Conservation (phyloP, 2,329 filamentous ascomycete genomes). For the Trichophaea hybrida region DNA sequence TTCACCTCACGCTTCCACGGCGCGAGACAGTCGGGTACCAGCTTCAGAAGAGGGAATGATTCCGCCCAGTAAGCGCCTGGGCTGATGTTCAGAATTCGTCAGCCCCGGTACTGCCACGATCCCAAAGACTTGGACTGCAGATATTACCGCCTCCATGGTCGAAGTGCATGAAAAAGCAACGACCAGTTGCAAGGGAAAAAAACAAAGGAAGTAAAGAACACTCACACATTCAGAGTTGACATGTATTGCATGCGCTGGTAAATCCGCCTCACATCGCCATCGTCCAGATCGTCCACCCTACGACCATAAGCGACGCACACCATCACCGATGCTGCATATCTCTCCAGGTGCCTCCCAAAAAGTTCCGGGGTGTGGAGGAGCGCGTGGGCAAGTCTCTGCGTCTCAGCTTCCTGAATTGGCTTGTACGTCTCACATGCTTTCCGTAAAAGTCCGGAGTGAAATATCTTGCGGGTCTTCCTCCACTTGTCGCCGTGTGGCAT, state of each 20-base stretch:
- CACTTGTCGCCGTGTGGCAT: conserved; percentile 35
- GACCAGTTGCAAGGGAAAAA: neutral
- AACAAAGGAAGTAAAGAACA: neutral
- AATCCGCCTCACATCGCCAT: conserved; percentile 4
- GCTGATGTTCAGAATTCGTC: conserved; percentile 12
- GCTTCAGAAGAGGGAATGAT: conserved; percentile 28
- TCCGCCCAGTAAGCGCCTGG: conserved; percentile 32
- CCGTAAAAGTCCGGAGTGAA: conserved; percentile 36
- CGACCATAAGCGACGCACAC: conserved; percentile 35
- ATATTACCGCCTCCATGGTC: neutral
- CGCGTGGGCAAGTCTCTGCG: conserved; percentile 33
- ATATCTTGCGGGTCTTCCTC: conserved; percentile 34
- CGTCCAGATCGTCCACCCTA: conserved; percentile 5
- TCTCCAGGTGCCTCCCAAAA: conserved; percentile 30
- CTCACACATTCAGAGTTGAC: conserved; percentile 34
- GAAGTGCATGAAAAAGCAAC: neutral
- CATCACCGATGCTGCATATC: conserved; percentile 34
- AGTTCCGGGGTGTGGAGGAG: conserved; percentile 28
- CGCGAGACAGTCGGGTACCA: conserved; percentile 29
- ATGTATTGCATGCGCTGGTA: conserved; percentile 34
- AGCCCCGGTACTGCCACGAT: neutral
- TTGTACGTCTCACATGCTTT: conserved; percentile 32
- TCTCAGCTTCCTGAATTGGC: conserved; percentile 34
- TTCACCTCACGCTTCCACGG: conserved; percentile 22
- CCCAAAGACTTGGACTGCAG: neutral